Conservation (phyloP, 2,329 filamentous ascomycete genomes). For the Cladosporium sp. region DNA sequence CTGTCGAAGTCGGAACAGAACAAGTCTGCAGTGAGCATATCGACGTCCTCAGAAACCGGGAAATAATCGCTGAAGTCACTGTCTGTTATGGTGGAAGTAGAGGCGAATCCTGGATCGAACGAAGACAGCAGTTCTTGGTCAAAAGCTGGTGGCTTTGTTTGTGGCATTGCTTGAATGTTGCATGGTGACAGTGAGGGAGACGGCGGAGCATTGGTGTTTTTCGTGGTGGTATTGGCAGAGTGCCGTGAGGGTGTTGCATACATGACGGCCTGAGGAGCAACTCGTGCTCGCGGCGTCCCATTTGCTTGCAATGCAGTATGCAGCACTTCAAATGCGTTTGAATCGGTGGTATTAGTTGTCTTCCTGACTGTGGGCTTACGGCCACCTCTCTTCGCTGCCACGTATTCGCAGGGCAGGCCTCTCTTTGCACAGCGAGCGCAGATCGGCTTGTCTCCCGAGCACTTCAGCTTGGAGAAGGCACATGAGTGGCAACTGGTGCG, state of each 20-base stretch:
- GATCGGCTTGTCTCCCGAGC: slow-evolving; percentile 32
- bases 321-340: not conserved
- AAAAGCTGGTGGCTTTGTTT: not conserved
- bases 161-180: not conserved
- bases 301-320: not conserved
- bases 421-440: slow-evolving; percentile 33
- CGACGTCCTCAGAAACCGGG: not conserved
- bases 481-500: slow-evolving; percentile 38
- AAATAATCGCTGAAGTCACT: not conserved
- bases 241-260: slow-evolving; percentile 8
- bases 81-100: not conserved
- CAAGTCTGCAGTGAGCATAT: not conserved
- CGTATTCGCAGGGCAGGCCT: slow-evolving; percentile 30
- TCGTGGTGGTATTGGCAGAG: not conserved
- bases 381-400: slow-evolving; percentile 29
- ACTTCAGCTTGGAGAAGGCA: slow-evolving; percentile 35
- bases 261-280: slow-evolving; percentile 5
- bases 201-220: not conserved
- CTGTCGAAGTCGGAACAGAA: not conserved
- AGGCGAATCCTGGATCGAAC: not conserved
- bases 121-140: not conserved
- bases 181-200: not conserved
- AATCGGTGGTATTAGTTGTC: not conserved
- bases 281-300: not conserved
- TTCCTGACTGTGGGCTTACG: slow-evolving; percentile 15